Percentiles rank a stretch among this genome's conserved stretches.
These are phyloP conservation scores for Kodamaea sagamina DNA, from an alignment of 805 yeast species.

Conservation along the genomic window DNA sequence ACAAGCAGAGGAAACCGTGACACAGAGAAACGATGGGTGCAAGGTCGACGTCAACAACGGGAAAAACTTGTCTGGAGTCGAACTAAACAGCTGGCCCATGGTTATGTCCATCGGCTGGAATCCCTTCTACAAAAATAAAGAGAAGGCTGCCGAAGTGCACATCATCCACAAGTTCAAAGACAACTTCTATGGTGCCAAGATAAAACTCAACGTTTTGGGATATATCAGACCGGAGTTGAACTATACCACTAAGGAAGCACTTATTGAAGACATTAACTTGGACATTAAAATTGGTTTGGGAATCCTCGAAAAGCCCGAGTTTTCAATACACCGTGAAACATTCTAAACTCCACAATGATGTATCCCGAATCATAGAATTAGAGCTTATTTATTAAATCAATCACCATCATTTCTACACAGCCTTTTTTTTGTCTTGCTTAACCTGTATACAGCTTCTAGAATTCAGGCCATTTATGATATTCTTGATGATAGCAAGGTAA, in stretches of 20 bases:
- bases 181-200: conserved; percentile 80
- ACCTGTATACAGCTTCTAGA: background rate
- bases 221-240: conserved; percentile 89
- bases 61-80: conserved; percentile 40
- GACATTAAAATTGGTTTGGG: conserved; percentile 72
- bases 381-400: too few species aligned
- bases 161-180: conserved; percentile 68
- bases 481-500: too few species aligned
- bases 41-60: conserved; percentile 62
- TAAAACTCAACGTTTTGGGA: conserved; percentile 75
- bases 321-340: conserved; percentile 9
- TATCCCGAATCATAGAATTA: too few species aligned
- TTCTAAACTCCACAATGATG: background rate
- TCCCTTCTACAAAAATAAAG: conserved; percentile 80
- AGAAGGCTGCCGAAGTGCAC: conserved; percentile 86
- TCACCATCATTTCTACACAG: too few species aligned
- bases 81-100: conserved; percentile 66
- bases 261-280: conserved; percentile 77
- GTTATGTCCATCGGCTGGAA: conserved; percentile 97
- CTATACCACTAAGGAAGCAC: conserved; percentile 80
- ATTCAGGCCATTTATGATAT: background rate
- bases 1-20: conserved; percentile 11
- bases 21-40: conserved; percentile 26
- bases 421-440: background rate
- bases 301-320: conserved; percentile 35